phyloP scores from a whole-genome alignment of 306 rosid genomes.

The Malus asiatica region DNA sequence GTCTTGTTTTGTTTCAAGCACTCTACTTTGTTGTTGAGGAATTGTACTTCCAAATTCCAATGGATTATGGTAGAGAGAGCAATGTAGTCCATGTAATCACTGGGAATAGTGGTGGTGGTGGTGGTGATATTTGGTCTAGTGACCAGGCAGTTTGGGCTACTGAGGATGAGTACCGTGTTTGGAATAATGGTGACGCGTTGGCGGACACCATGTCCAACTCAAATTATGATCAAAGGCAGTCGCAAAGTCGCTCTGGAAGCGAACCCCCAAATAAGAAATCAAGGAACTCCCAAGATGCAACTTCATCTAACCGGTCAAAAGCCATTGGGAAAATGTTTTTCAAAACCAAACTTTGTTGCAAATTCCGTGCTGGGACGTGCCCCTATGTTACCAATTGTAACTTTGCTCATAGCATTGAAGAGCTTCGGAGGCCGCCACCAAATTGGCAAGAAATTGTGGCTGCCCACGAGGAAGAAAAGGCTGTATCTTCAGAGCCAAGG shows the following conservation, averaged over 20 bases:
- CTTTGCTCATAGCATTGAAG: constrained; percentile 95
- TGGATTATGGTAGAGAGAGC: constrained; percentile 63
- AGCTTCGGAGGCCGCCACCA: constrained; percentile 90
- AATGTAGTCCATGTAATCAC: constrained; percentile 79
- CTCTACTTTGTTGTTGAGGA: not conserved
- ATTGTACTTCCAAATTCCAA: constrained; percentile 16
- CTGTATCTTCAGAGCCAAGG: constrained; percentile 46
- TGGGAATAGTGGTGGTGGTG: constrained; percentile 38
- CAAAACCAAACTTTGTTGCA: constrained; percentile 97
- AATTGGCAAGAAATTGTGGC: constrained; percentile 99
- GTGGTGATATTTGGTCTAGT: constrained; percentile 54
- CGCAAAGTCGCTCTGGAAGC: constrained; percentile 66
- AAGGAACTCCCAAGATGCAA: constrained; percentile 60
- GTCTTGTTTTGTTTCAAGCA: not conserved
- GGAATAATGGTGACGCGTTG: constrained; percentile 45
- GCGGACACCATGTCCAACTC: constrained; percentile 65
- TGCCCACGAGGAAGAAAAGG: constrained; percentile 78
- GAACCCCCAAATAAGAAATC: constrained; percentile 84
- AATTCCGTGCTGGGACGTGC: constrained; percentile 84
- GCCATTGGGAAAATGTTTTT: constrained; percentile 97
- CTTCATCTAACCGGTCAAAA: constrained; percentile 57
- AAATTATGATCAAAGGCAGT: constrained; percentile 57
- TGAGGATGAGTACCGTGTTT: constrained; percentile 83
- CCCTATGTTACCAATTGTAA: constrained; percentile 89
- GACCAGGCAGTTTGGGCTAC: constrained; percentile 95